These are phyloP conservation scores for Phytophthora sojae DNA, from an alignment of 352 stramenopile genomes.

Conservation along the genomic window DNA sequence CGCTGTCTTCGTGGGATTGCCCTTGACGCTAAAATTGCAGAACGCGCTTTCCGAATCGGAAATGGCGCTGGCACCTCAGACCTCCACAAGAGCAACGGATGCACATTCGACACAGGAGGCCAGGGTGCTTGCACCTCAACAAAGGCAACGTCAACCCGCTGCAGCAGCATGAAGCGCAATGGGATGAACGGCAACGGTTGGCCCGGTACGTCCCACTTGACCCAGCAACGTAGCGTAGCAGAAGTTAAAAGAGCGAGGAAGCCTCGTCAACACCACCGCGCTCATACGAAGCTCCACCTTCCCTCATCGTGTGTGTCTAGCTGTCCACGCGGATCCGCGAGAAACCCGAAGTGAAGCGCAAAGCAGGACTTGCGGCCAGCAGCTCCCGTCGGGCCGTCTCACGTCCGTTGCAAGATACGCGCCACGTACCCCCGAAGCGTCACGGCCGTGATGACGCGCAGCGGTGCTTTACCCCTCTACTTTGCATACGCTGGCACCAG, in stretches of 20 bases:
- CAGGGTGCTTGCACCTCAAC: constrained; percentile 13
- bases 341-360: constrained; percentile 28
- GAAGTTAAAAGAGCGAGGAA: background rate
- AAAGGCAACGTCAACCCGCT: constrained; percentile 2
- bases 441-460: constrained; percentile 11
- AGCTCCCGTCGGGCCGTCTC: constrained; percentile 23
- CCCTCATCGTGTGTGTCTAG: background rate
- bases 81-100: background rate
- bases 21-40: background rate
- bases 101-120: constrained; percentile 3
- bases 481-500: constrained; percentile 3
- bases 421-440: constrained; percentile 28
- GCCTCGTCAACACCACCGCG: background rate
- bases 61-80: background rate
- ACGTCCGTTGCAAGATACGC: constrained; percentile 30
- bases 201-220: constrained; percentile 10
- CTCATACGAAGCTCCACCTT: background rate
- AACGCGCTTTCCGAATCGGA: background rate
- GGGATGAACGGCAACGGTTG: background rate
- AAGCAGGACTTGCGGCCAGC: background rate
- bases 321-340: background rate
- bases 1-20: background rate
- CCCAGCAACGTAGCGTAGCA: background rate
- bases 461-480: constrained; percentile 8
- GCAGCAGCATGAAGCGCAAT: constrained; percentile 22